Percentiles rank a stretch among this genome's conserved stretches.
These are phyloP conservation scores for Fusarium sp. DNA, from an alignment of 2,329 filamentous ascomycete genomes.

Conservation along the genomic window DNA sequence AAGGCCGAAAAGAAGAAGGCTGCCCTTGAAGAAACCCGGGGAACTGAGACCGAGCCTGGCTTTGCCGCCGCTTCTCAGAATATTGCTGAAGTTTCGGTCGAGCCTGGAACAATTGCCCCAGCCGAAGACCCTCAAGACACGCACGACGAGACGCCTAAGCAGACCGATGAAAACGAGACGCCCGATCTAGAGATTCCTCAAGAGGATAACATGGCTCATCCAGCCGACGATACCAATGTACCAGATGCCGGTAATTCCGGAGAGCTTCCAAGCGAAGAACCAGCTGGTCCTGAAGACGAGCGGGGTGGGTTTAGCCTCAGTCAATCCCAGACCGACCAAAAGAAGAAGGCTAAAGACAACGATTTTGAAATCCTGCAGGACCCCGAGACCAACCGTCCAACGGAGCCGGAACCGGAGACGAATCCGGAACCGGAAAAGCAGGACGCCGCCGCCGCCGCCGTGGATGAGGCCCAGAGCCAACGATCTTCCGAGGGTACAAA, in stretches of 20 bases:
- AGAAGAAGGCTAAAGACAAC: conserved; percentile 52
- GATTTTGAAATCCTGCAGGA: conserved; percentile 49
- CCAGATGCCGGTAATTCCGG: conserved; percentile 37
- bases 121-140: conserved; percentile 20
- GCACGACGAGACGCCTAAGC: conserved; percentile 28
- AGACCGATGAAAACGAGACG: conserved; percentile 34
- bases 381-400: conserved; percentile 42
- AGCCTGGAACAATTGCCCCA: conserved; percentile 22
- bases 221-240: conserved; percentile 26
- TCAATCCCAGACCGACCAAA: conserved; percentile 51
- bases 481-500: conserved; percentile 33
- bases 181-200: conserved; percentile 2
- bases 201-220: conserved; percentile 22
- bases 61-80: conserved; percentile 31
- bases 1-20: conserved; percentile 50
- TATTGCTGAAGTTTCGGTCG: conserved; percentile 12
- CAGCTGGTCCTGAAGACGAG: conserved; percentile 48
- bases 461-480: conserved; percentile 40
- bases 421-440: conserved; percentile 46
- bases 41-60: conserved; percentile 34
- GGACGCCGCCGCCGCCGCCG: conserved; percentile 43
- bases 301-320: conserved; percentile 48
- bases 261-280: conserved; percentile 41
- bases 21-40: conserved; percentile 36
- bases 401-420: conserved; percentile 44